Evolutionary conservation across 192 early-diverging fungal species (phyloP).

Genomic region (Coemansia asiatica): DNA sequence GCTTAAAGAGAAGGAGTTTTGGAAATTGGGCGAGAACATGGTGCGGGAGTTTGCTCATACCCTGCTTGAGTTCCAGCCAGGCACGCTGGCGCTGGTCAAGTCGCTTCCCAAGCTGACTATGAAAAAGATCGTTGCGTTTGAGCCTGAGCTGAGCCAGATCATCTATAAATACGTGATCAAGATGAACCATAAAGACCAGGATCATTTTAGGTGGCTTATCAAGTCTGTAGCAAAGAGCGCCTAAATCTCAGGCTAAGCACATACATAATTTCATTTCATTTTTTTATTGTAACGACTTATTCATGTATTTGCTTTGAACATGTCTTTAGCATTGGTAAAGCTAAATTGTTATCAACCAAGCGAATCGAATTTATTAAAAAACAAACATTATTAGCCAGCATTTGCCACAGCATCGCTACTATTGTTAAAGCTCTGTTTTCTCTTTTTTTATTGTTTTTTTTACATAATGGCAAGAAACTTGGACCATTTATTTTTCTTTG

Average conservation of each 20-base stretch:
- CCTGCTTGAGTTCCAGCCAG: slow-evolving; percentile 28
- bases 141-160: slow-evolving; percentile 7
- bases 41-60: slow-evolving; percentile 20
- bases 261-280: slow-evolving; percentile 1
- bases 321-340: too few relatives aligned
- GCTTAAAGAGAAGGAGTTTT: slow-evolving; percentile 30
- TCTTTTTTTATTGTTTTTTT: slow-evolving; percentile 8
- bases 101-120: slow-evolving; percentile 26
- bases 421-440: too few relatives aligned
- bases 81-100: slow-evolving; percentile 34
- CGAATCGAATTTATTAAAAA: too few relatives aligned
- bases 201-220: slow-evolving; percentile 36
- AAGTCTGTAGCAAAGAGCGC: not conserved
- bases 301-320: too few relatives aligned
- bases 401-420: too few relatives aligned
- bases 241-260: not conserved
- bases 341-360: too few relatives aligned
- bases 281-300: too few relatives aligned
- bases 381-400: too few relatives aligned
- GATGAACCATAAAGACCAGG: slow-evolving; percentile 31
- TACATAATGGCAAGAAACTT: not conserved
- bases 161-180: slow-evolving; percentile 36
- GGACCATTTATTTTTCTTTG: slow-evolving; percentile 18
- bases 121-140: slow-evolving; percentile 23
- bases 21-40: slow-evolving; percentile 30